These are phyloP conservation scores for Chaetothyriales sp. DNA, from an alignment of 2,329 filamentous ascomycete genomes.

Conservation along the genomic window DNA sequence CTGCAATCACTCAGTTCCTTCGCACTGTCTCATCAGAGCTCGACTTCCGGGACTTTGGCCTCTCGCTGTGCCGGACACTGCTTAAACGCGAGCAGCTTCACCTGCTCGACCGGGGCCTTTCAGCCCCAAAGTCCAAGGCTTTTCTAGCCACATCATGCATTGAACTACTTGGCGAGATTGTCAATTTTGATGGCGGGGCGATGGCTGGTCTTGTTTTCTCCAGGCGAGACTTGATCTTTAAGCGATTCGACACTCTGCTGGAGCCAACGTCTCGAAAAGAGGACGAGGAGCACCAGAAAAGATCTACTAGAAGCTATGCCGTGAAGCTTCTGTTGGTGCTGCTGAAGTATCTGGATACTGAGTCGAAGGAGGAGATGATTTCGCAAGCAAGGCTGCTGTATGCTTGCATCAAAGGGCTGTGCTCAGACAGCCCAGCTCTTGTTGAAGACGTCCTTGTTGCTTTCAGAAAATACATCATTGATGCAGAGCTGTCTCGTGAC, in stretches of 20 bases:
- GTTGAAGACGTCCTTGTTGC: conserved; percentile 59
- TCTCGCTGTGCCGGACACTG: conserved; percentile 65
- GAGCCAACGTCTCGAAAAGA: conserved; percentile 45
- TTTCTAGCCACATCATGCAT: conserved; percentile 80
- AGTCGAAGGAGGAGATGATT: conserved; percentile 68
- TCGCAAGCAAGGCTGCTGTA: conserved; percentile 55
- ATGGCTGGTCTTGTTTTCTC: conserved; percentile 65
- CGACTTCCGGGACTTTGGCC: conserved; percentile 59
- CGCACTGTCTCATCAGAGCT: conserved; percentile 60
- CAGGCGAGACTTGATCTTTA: conserved; percentile 62
- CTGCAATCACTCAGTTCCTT: conserved; percentile 66
- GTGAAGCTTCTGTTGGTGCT: conserved; percentile 66
- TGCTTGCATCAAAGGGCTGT: conserved; percentile 59
- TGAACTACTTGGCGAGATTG: conserved; percentile 70
- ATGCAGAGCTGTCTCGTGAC: conserved; percentile 56
- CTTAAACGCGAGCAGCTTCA: conserved; percentile 69
- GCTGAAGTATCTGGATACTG: conserved; percentile 60
- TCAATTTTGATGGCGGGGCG: conserved; percentile 69
- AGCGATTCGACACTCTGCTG: conserved; percentile 66
- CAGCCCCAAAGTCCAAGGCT: conserved; percentile 67
- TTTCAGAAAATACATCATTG: conserved; percentile 58
- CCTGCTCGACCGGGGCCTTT: conserved; percentile 62
- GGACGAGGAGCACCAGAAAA: conserved; percentile 45
- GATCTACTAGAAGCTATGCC: conserved; percentile 68
- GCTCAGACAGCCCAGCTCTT: conserved; percentile 60